Base-by-base conservation (phyloP, 2,329 filamentous ascomycete species). In the Helotiales sp. region DNA sequence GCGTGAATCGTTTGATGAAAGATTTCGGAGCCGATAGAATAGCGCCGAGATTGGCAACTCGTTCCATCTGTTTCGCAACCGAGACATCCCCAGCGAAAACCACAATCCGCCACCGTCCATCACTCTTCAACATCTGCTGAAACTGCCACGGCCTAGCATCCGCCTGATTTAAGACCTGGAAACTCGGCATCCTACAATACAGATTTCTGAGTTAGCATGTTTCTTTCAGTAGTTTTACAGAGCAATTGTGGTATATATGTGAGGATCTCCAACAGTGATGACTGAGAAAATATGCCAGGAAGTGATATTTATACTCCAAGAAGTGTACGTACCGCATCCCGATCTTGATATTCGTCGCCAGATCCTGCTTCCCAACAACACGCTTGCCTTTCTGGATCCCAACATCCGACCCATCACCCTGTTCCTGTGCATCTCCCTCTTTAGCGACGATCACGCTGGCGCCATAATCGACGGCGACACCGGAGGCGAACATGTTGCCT, bases 81-180 rank as follows among this genome's bases (percentile, higher is more conserved):
- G 80, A 77, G 2, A 92, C 78, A 69, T 89, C 80, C 0, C 89
- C 89, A 0, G 87, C 83, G 70, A 92, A 91, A 1, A 92, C 78
- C 1, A 90, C 77, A 32, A 90, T 74, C 7, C 87, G 80, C 76
- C 87, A 90, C 0, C 84, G 80, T 1, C 88, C 87, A 71, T 88
- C 84, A n/a, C 81, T 82, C 43, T 79, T 82, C 22, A 91, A 79
- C 8, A 79, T 79, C 66, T 86, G 80, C 58, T 89, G 87, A 52
- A 91, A 81, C 45, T 89, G 83, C 82, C 85, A 88, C 0, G 87
- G 85, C 2, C 85, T 80, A 0, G 84, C 72, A 55, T 73, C 70
- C 0, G 84, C 78, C 71, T 91, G 88, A 68, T 85, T 87, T 5
- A 90, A 77, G 0, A 90, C 86, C 70, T 88, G 85, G 77, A 83